Evolutionary conservation across 805 yeast species (phyloP).

Genomic region (Candida vartiovaarae): DNA sequence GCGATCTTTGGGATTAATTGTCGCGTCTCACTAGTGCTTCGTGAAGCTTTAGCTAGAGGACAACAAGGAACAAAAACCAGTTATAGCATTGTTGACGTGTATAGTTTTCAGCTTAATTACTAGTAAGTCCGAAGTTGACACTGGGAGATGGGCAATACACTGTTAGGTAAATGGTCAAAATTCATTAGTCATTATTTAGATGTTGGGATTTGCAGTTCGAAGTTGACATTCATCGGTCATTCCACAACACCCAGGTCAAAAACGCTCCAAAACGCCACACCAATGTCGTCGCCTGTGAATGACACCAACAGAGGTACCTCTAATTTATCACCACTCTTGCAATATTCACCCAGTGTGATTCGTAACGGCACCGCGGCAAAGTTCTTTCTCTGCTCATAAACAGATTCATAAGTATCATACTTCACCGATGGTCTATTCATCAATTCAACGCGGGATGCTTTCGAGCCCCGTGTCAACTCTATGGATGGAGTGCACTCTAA

Average conservation of each 20-base stretch:
- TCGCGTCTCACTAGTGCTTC: too few species aligned
- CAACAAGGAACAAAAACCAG: too few species aligned
- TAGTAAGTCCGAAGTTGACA: too few species aligned
- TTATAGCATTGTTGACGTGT: too few species aligned
- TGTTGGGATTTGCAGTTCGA: too few species aligned
- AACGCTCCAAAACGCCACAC: constrained; percentile 19
- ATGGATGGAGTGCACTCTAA: constrained; percentile 26
- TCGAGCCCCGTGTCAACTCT: constrained; percentile 22
- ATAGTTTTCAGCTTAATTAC: too few species aligned
- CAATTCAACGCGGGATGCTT: constrained; percentile 25
- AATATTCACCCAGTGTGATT: background rate
- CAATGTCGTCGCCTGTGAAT: constrained; percentile 10
- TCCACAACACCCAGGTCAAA: constrained; percentile 2
- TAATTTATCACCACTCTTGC: background rate
- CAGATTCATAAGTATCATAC: constrained; percentile 5
- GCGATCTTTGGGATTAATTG: background rate
- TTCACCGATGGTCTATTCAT: constrained; percentile 18
- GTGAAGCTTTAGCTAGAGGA: too few species aligned
- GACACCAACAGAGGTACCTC: constrained; percentile 21
- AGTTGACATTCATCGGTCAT: too few species aligned
- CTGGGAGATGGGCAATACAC: too few species aligned
- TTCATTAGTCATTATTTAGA: too few species aligned
- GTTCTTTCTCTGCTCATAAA: constrained; percentile 21
- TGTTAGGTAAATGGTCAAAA: too few species aligned
- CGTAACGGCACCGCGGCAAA: constrained; percentile 25